Conservation (phyloP, 768 basidiomycete genomes). For the Boletus pseudo-olivaceus region DNA sequence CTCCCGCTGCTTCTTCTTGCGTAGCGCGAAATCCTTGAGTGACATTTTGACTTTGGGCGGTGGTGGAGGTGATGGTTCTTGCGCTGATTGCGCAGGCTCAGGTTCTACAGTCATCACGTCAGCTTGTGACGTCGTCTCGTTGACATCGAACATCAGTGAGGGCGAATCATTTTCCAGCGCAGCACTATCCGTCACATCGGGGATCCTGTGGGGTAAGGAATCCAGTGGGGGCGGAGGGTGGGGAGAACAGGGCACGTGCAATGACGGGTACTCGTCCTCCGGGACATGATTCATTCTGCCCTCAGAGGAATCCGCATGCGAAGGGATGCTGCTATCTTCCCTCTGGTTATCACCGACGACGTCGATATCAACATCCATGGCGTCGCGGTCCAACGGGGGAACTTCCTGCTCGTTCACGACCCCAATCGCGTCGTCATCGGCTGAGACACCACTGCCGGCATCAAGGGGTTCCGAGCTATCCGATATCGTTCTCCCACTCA, state of each 20-base stretch:
- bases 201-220: background rate
- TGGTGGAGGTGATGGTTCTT: conserved; percentile 29
- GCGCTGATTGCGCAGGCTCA: conserved; percentile 6
- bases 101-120: conserved; percentile 10
- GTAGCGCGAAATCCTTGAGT: conserved; percentile 52
- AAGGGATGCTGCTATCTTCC: background rate
- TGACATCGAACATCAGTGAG: background rate
- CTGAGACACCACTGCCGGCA: background rate
- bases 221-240: background rate
- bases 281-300: background rate
- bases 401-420: background rate
- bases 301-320: background rate
- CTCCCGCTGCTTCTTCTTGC: conserved; percentile 53
- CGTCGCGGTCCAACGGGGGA: conserved; percentile 3
- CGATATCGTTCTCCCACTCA: conserved; percentile 2
- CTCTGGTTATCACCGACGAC: conserved; percentile 1
- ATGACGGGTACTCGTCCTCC: background rate
- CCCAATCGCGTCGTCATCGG: background rate
- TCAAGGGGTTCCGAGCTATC: conserved; percentile 1
- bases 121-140: conserved; percentile 1
- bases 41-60: conserved; percentile 55
- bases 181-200: background rate
- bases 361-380: conserved; percentile 22
- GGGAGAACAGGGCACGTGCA: background rate
- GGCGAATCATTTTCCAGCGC: background rate